phyloP scores from a whole-genome alignment of 2,329 filamentous ascomycete species.

The Zasmidium angulare region DNA sequence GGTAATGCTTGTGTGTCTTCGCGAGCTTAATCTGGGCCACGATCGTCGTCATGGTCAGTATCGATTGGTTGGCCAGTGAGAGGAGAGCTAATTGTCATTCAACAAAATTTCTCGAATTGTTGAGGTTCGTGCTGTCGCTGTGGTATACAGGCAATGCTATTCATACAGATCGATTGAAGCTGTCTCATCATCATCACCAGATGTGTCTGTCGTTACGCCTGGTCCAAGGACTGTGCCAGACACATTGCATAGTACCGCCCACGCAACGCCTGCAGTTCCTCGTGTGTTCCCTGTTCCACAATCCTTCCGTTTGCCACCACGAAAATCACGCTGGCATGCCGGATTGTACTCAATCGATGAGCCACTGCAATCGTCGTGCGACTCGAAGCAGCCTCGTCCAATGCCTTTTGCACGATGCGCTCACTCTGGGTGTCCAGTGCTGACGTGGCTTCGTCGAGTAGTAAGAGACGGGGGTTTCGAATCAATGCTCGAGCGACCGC shows the following conservation, averaged over 20 bases:
- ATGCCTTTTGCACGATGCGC: constrained; percentile 65
- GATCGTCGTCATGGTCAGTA: background rate
- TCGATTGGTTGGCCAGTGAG: background rate
- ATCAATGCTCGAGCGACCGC: constrained; percentile 57
- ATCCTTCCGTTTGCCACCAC: constrained; percentile 41
- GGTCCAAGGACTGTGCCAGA: constrained; percentile 43
- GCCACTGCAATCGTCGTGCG: constrained; percentile 45
- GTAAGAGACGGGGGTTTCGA: constrained; percentile 51
- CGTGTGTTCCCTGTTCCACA: constrained; percentile 41
- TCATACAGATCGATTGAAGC: background rate
- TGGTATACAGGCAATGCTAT: background rate
- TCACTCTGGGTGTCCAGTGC: constrained; percentile 66
- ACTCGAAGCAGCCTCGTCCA: constrained; percentile 53
- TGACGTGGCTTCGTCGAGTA: constrained; percentile 61
- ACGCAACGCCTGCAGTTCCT: constrained; percentile 38
- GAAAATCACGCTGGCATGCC: constrained; percentile 41
- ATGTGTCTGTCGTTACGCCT: constrained; percentile 16
- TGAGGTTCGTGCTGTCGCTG: background rate
- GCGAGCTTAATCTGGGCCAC: background rate
- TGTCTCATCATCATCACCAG: background rate
- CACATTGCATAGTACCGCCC: constrained; percentile 48
- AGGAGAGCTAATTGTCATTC: background rate
- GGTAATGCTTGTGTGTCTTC: background rate
- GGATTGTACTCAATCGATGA: constrained; percentile 41
- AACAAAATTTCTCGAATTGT: too few species aligned